Base-by-base conservation (phyloP, 2,329 filamentous ascomycete species). In the Capronia epimyces region DNA sequence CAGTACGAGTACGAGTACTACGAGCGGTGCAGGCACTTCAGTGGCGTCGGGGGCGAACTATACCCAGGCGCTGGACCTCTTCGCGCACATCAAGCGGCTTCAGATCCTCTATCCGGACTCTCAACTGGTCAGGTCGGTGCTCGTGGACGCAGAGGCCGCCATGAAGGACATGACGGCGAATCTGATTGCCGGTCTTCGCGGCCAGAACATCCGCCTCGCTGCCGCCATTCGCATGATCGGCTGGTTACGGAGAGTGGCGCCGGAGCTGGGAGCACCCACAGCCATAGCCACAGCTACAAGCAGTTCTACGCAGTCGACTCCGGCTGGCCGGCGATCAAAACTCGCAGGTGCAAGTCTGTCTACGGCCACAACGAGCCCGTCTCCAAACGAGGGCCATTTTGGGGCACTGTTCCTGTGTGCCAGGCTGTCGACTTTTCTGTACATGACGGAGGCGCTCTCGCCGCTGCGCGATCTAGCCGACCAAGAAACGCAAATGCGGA, bases 91-190 rank as follows among this genome's bases (percentile, higher is more conserved):
- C 65, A 87, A 88, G 60, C 82, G 93, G 6, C 75, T 98, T 4
- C 83, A 89, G 54, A 81, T 83, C 0, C 74, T 97, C 22, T 95
- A 96, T 65, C 86, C 90, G 0, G 75, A 83, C 46, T 95, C 89
- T 0, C 73, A 79, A 0, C 74, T 97, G 37, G 79, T 97, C 21
- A 75, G 76, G 15, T 84, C 85, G 20, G 83, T 97, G 16, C 77
- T 83, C 8, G 66, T 71, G 2, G 88, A 96, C 66, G 87, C 91
- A 8, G 89, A 95, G 61, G 82, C 82, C 46, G 87, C 89, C 31
- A 95, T 97, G 78, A 86, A 87, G 62, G 83, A 86, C 50, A 89
- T 97, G 81, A 88, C 89, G 0, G 82, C 83, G 7, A 89, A 93
- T 61, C 79, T 98, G 3, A 84, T 98, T 50, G 73, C 77, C 8